Percentiles rank a stretch among this genome's conserved stretches.
Evolutionary conservation across 768 basidiomycete species (phyloP).

Genomic region (Mycena belliarum): DNA sequence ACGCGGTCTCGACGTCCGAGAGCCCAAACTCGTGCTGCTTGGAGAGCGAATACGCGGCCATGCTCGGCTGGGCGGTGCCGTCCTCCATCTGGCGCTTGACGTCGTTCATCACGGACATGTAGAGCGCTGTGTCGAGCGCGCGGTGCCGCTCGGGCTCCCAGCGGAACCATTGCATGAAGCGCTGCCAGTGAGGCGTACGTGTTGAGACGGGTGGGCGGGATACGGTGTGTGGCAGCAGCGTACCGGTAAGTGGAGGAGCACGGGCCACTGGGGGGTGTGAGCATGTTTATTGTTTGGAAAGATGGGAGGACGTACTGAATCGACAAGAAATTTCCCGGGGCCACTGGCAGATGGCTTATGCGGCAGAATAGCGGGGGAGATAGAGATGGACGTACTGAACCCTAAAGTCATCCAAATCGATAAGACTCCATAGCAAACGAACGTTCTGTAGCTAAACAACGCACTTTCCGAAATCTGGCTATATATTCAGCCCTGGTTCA

Average conservation of each 20-base stretch:
- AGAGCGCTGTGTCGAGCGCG: conserved; percentile 25
- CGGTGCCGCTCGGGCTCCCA: conserved; percentile 28
- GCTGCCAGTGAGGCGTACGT: no score
- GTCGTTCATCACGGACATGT: conserved; percentile 27
- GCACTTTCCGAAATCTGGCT: conserved; percentile 7
- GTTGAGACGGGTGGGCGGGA: no score
- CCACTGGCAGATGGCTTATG: neutral
- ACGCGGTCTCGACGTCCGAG: conserved; percentile 45
- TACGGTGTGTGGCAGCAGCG: neutral
- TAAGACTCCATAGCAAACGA: no score
- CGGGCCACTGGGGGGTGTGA: neutral
- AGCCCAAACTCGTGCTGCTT: conserved; percentile 43
- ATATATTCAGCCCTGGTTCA: no score
- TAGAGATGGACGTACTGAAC: no score
- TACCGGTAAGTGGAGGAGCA: conserved; percentile 2
- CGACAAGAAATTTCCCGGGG: conserved; percentile 3
- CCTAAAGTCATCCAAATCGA: no score
- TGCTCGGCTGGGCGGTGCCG: conserved; percentile 32
- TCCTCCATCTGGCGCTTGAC: conserved; percentile 25
- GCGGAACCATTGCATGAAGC: conserved; percentile 34
- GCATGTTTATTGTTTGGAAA: neutral
- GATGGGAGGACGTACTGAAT: neutral
- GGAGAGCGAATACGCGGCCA: conserved; percentile 40
- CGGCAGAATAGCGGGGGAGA: no score
- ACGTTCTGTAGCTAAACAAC: neutral